Evolutionary conservation across 352 stramenopile genomes (phyloP).

Genomic region (Globisporangium splendens): DNA sequence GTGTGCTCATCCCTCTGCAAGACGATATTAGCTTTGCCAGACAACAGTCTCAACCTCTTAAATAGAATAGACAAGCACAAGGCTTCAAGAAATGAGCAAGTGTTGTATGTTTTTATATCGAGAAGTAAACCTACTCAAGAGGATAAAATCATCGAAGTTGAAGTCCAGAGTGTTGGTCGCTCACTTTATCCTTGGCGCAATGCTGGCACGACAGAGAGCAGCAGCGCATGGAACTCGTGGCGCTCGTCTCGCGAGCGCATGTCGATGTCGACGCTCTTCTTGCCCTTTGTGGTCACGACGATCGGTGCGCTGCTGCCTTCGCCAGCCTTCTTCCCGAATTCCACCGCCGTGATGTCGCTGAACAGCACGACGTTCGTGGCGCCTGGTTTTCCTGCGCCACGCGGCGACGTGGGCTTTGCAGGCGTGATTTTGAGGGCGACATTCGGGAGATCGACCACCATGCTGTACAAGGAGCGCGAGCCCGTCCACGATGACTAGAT

Average conservation of each 20-base stretch:
- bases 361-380: slow-evolving; percentile 20
- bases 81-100: background rate
- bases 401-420: slow-evolving; percentile 28
- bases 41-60: slow-evolving; percentile 4
- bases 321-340: slow-evolving; percentile 18
- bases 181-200: slow-evolving; percentile 9
- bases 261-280: slow-evolving; percentile 38
- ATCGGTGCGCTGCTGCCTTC: slow-evolving; percentile 7
- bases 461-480: slow-evolving; percentile 29
- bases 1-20: slow-evolving; percentile 4
- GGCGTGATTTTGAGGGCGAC: slow-evolving; percentile 24
- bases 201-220: slow-evolving; percentile 16
- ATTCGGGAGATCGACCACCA: slow-evolving; percentile 25
- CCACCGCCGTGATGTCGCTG: slow-evolving; percentile 35
- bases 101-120: no score
- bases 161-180: no score
- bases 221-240: slow-evolving; percentile 18
- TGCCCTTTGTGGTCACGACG: slow-evolving; percentile 11
- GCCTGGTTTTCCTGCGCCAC: slow-evolving; percentile 19
- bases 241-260: slow-evolving; percentile 41
- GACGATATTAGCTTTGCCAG: background rate
- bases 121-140: no score
- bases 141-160: no score
- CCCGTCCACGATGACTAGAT: slow-evolving; percentile 42
- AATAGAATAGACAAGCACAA: slow-evolving; percentile 5